phyloP scores from a whole-genome alignment of 768 basidiomycete genomes.

The Chalciporus piperatus region DNA sequence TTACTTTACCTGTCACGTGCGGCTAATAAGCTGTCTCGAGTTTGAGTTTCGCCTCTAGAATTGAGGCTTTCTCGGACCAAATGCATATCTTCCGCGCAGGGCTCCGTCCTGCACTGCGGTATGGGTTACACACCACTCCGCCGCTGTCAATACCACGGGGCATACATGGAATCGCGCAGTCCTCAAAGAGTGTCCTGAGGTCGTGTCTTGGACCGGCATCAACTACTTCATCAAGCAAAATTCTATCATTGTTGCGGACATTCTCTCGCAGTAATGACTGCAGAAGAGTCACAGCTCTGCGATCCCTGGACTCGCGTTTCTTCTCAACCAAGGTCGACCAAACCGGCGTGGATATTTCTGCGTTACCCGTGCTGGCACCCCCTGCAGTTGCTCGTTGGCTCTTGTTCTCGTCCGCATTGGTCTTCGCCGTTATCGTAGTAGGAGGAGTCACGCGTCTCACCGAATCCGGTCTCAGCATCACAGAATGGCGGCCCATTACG shows the following conservation, averaged over 20 bases:
- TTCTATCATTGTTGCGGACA: constrained; percentile 5
- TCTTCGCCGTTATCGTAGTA: constrained; percentile 90
- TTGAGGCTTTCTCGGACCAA: not conserved
- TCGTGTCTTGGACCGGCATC: constrained; percentile 7
- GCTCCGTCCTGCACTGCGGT: constrained; percentile 14
- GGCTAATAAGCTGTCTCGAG: not conserved
- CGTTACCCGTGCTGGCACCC: constrained; percentile 57
- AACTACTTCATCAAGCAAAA: constrained; percentile 1
- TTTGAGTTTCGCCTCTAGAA: not conserved
- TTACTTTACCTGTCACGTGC: constrained; percentile 15
- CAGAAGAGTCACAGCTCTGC: constrained; percentile 4
- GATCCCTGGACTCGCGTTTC: constrained; percentile 33
- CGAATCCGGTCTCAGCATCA: constrained; percentile 96
- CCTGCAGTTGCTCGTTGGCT: constrained; percentile 83
- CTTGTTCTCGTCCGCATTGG: constrained; percentile 76
- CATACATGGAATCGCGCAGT: constrained; percentile 5
- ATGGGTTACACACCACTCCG: constrained; percentile 1
- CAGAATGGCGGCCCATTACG: constrained; percentile 94
- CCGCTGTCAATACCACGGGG: not conserved
- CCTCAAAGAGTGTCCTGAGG: constrained; percentile 3
- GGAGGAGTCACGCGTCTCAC: constrained; percentile 96
- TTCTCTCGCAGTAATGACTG: not conserved
- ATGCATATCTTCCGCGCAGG: constrained; percentile 25
- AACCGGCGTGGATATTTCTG: constrained; percentile 18
- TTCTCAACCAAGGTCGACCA: constrained; percentile 36